phyloP scores from a whole-genome alignment of 164 flowering plant genomes.

The Magnolia changhungtana region DNA sequence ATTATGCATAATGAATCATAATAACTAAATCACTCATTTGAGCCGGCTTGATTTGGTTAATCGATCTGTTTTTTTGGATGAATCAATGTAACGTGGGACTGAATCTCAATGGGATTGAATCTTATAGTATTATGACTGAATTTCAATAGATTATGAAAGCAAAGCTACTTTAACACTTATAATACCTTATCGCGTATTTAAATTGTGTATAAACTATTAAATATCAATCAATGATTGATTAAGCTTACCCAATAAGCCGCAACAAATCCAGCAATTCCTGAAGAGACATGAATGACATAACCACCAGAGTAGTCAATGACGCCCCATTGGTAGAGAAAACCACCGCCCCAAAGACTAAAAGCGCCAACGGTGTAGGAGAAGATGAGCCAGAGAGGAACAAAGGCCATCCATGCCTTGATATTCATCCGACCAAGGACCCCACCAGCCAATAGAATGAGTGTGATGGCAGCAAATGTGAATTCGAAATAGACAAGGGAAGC shows the following conservation, averaged over 20 bases:
- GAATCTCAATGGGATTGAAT: too few relatives aligned
- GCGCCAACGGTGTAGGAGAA: slow-evolving; percentile 29
- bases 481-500: slow-evolving; percentile 56
- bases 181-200: too few relatives aligned
- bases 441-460: slow-evolving; percentile 27
- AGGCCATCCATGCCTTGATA: slow-evolving; percentile 31
- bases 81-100: too few relatives aligned
- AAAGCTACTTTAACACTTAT: too few relatives aligned
- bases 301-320: slow-evolving; percentile 36
- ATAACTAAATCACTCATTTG: too few relatives aligned
- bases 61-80: too few relatives aligned
- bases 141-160: too few relatives aligned
- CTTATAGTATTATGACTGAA: too few relatives aligned
- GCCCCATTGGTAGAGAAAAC: slow-evolving; percentile 37
- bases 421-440: slow-evolving; percentile 26
- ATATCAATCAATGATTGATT: neutral
- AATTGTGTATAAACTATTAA: too few relatives aligned
- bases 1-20: too few relatives aligned
- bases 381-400: slow-evolving; percentile 28
- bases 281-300: slow-evolving; percentile 31
- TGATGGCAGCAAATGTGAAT: slow-evolving; percentile 37
- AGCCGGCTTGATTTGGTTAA: too few relatives aligned
- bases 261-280: slow-evolving; percentile 30
- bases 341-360: slow-evolving; percentile 34
- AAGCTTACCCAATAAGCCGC: slow-evolving; percentile 51